These are phyloP conservation scores for Acanthamoeba sp. DNA, from an alignment of 208 protist genomes.

Conservation along the genomic window DNA sequence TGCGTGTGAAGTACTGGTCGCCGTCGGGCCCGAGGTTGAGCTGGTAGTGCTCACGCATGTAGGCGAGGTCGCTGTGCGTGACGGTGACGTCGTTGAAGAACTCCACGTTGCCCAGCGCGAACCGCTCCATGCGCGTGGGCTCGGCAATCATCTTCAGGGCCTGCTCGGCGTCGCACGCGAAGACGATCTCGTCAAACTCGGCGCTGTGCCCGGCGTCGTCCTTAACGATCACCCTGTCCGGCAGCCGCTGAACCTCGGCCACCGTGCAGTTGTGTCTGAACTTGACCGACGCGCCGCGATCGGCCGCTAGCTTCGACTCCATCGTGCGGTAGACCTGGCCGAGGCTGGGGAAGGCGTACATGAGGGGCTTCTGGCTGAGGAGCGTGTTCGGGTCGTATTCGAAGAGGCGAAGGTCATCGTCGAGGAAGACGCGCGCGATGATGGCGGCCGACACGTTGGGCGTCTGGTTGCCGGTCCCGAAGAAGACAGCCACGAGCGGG, in stretches of 20 bases:
- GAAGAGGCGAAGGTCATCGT: conserved; percentile 74
- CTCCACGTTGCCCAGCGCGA: conserved; percentile 75
- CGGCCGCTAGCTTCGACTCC: neutral
- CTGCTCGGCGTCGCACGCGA: conserved; percentile 73
- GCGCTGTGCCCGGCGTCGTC: conserved; percentile 9
- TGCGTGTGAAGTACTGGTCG: conserved; percentile 71
- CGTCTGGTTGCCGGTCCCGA: conserved; percentile 78
- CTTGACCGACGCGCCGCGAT: conserved; percentile 9
- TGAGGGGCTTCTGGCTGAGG: conserved; percentile 72
- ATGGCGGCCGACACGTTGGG: conserved; percentile 73
- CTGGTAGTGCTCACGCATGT: conserved; percentile 76
- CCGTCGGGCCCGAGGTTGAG: conserved; percentile 9
- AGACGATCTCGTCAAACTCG: conserved; percentile 73
- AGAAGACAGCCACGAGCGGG: conserved; percentile 76
- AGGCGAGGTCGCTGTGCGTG: conserved; percentile 67
- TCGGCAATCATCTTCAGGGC: conserved; percentile 68
- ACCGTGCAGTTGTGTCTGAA: conserved; percentile 54
- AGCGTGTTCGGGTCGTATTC: conserved; percentile 73
- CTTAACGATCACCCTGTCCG: conserved; percentile 21
- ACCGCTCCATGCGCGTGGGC: conserved; percentile 40
- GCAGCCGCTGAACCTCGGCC: neutral
- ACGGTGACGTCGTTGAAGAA: conserved; percentile 79
- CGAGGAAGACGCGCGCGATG: conserved; percentile 76
- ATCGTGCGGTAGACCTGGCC: conserved; percentile 22
- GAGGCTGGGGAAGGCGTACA: conserved; percentile 77